Percentiles rank a stretch among this genome's conserved stretches.
Evolutionary conservation across 257 asterid species (phyloP).

Genomic region (Parsonsia alboflavescens): DNA sequence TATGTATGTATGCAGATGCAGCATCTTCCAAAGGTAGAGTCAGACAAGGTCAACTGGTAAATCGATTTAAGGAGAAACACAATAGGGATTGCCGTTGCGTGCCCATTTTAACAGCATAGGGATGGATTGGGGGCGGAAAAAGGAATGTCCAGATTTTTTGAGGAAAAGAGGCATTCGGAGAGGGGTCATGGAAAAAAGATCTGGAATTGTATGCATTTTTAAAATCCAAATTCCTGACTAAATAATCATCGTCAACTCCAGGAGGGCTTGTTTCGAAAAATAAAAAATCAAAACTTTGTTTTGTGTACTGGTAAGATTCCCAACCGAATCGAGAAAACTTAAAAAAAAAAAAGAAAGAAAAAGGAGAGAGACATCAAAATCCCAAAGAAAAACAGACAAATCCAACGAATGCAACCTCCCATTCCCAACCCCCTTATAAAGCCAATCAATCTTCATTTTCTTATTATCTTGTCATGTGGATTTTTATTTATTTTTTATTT

Average conservation of each 20-base stretch:
- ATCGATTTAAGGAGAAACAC: too few species aligned
- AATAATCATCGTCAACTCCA: background rate
- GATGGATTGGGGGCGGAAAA: too few species aligned
- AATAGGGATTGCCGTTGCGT: too few species aligned
- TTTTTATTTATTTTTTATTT: too few species aligned
- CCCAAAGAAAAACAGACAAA: background rate
- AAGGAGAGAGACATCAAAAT: background rate
- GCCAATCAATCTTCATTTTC: background rate
- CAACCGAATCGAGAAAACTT: background rate
- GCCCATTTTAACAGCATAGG: too few species aligned
- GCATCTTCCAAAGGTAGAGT: too few species aligned
- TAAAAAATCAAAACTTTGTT: too few species aligned
- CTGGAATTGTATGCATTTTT: background rate
- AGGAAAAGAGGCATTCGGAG: background rate
- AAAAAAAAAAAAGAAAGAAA: background rate
- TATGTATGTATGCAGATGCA: too few species aligned
- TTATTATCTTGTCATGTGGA: too few species aligned
- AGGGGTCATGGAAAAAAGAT: background rate
- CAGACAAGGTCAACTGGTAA: too few species aligned
- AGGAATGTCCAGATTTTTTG: too few species aligned
- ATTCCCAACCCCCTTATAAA: background rate
- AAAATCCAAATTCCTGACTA: background rate
- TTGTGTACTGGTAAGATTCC: background rate
- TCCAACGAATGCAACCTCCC: background rate
- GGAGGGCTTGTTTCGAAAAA: too few species aligned